These are phyloP conservation scores for Amanita pallidorosea DNA, from an alignment of 768 basidiomycete genomes.

Conservation along the genomic window DNA sequence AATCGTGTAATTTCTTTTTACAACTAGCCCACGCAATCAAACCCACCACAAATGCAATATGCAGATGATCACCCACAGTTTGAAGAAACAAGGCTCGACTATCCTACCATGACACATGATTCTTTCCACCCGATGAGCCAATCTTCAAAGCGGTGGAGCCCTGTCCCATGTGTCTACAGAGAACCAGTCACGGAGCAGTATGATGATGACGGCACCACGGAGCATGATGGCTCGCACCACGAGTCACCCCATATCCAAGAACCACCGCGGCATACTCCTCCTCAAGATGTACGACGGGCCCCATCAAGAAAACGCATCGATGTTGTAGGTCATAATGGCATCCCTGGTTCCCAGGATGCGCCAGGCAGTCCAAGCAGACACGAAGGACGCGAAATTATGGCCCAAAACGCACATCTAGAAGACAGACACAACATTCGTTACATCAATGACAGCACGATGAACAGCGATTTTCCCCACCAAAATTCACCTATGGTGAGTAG, in stretches of 20 bases:
- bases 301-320: neutral
- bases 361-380: neutral
- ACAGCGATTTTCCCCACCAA: neutral
- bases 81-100: neutral
- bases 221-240: neutral
- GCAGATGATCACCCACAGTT: neutral
- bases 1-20: neutral
- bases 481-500: neutral
- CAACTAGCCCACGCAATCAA: neutral
- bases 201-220: neutral
- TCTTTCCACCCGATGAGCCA: constrained; percentile 6
- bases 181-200: constrained; percentile 12
- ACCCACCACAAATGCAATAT: neutral
- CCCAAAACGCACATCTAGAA: neutral
- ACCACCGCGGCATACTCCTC: neutral
- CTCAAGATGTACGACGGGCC: neutral
- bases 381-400: neutral
- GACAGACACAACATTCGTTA: neutral
- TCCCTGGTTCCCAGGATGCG: neutral
- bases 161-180: constrained; percentile 24
- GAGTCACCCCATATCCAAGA: neutral
- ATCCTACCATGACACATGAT: constrained; percentile 1
- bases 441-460: neutral
- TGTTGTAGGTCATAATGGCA: neutral
- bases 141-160: constrained; percentile 18